phyloP scores from a whole-genome alignment of 345 rosid genomes.

The Acer yangbiense region DNA sequence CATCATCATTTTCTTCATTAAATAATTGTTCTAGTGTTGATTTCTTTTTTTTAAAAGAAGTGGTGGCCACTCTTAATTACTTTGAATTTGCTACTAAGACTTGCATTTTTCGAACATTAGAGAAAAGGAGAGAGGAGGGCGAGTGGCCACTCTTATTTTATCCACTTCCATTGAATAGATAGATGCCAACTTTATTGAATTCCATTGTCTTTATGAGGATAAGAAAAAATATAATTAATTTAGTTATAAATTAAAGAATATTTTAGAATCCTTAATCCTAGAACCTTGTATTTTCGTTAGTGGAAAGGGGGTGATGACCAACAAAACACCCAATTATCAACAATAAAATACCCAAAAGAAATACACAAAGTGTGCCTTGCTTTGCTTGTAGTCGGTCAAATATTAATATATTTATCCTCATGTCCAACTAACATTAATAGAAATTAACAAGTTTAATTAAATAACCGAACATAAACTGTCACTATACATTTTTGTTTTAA shows the following conservation, averaged over 20 bases:
- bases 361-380: constrained; percentile 13
- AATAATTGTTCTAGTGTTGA: background rate
- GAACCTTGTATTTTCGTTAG: background rate
- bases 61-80: too few species aligned
- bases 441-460: background rate
- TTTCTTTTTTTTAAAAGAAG: too few species aligned
- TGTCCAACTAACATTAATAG: constrained; percentile 14
- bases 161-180: constrained; percentile 38
- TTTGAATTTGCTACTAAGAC: constrained; percentile 1
- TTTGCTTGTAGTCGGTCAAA: constrained; percentile 35
- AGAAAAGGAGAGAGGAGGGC: constrained; percentile 12
- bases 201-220: constrained; percentile 33
- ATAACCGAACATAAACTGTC: background rate
- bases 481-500: background rate
- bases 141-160: constrained; percentile 36
- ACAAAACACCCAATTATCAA: constrained; percentile 14
- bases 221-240: constrained; percentile 19
- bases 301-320: constrained; percentile 14
- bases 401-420: constrained; percentile 22
- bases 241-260: background rate
- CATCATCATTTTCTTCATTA: constrained; percentile 17
- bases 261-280: constrained; percentile 6
- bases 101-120: too few species aligned
- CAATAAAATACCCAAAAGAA: constrained; percentile 24
- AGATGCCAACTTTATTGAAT: constrained; percentile 11